Evolutionary conservation across 371 early-diverging fungal genomes (phyloP).

Genomic region (Mucor irregularis): DNA sequence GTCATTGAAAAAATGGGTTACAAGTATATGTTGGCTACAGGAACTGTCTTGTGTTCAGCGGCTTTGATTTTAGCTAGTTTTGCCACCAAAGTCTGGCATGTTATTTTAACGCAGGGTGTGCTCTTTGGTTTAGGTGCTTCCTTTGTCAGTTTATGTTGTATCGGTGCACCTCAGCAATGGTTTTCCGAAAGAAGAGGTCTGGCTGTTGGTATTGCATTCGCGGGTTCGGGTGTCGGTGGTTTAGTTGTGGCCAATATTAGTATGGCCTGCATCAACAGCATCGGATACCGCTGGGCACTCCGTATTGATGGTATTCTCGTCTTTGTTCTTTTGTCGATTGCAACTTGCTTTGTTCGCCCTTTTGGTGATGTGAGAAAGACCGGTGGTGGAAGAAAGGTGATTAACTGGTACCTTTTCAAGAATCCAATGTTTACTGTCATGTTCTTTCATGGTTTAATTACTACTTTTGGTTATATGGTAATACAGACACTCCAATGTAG

Average conservation of each 20-base stretch:
- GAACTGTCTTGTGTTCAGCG: slow-evolving; percentile 45
- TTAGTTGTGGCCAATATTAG: slow-evolving; percentile 68
- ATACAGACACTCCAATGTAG: too few relatives aligned
- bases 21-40: slow-evolving; percentile 48
- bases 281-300: slow-evolving; percentile 63
- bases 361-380: slow-evolving; percentile 44
- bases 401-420: slow-evolving; percentile 30
- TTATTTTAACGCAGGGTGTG: slow-evolving; percentile 34
- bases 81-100: slow-evolving; percentile 41
- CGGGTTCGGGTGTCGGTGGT: slow-evolving; percentile 83
- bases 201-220: slow-evolving; percentile 72
- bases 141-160: slow-evolving; percentile 28
- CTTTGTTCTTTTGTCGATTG: slow-evolving; percentile 44
- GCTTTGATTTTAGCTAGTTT: slow-evolving; percentile 67
- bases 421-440: slow-evolving; percentile 29
- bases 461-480: slow-evolving; percentile 39
- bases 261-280: slow-evolving; percentile 49
- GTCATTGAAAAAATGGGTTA: slow-evolving; percentile 56
- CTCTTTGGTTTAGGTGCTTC: slow-evolving; percentile 53
- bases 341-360: slow-evolving; percentile 48
- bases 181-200: slow-evolving; percentile 69
- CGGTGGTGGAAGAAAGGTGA: slow-evolving; percentile 48
- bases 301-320: slow-evolving; percentile 58
- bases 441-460: slow-evolving; percentile 34
- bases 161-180: slow-evolving; percentile 75